Evolutionary conservation across 176 grass and related monocot species (phyloP).

Genomic region (Carex myosuroides): DNA sequence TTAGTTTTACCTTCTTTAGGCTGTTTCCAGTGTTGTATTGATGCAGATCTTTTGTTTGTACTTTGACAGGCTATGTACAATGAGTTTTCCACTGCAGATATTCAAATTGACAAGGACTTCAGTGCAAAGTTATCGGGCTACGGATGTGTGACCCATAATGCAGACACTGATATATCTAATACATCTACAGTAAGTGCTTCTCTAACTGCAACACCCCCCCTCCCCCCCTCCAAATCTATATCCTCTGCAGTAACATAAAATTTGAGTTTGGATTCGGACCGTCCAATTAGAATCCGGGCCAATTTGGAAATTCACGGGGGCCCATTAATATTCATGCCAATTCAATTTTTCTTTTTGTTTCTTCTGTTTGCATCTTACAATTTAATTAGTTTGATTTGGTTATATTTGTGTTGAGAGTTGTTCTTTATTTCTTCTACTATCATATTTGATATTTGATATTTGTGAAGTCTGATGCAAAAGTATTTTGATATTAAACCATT

Average conservation of each 20-base stretch:
- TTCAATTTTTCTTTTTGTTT: background rate
- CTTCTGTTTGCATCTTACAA: background rate
- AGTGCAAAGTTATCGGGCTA: conserved; percentile 86
- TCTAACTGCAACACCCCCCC: background rate
- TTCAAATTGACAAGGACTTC: conserved; percentile 97
- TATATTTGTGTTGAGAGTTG: background rate
- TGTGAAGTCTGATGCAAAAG: background rate
- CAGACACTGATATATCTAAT: conserved; percentile 48
- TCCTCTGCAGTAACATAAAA: too few relatives aligned
- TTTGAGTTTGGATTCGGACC: too few relatives aligned
- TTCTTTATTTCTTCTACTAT: background rate
- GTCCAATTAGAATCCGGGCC: background rate
- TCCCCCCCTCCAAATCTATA: too few relatives aligned
- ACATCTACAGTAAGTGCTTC: conserved; percentile 46
- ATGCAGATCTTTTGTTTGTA: conserved; percentile 4
- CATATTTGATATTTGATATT: background rate
- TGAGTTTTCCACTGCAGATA: conserved; percentile 76
- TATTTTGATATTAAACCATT: background rate
- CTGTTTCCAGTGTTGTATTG: background rate
- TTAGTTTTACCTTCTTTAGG: background rate
- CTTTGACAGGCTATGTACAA: conserved; percentile 81
- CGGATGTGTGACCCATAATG: conserved; percentile 64
- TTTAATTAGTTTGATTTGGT: background rate
- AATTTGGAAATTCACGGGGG: too few relatives aligned
- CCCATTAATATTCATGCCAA: too few relatives aligned